Percentiles rank a stretch among this genome's conserved stretches.
Conservation (phyloP, 2,329 filamentous ascomycete genomes). For the Ascochyta lentis region DNA sequence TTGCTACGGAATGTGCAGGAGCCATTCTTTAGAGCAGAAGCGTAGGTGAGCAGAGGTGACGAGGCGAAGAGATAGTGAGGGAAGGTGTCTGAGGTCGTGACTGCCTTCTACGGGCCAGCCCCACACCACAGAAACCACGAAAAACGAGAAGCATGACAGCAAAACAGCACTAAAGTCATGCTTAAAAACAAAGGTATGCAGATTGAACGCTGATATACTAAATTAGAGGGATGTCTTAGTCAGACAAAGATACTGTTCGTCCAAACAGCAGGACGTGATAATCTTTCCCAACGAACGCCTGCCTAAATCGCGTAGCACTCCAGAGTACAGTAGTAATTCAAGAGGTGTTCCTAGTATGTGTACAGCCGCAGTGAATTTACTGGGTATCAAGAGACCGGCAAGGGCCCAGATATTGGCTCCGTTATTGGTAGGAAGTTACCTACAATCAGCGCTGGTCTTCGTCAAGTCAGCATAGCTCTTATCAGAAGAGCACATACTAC, state of each 20-base stretch:
- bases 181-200: not conserved
- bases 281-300: not conserved
- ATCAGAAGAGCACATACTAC: slow-evolving; percentile 45
- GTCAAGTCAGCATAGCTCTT: slow-evolving; percentile 39
- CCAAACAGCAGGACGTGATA: not conserved
- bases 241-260: not conserved
- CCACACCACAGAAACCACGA: not conserved
- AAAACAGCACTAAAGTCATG: not conserved
- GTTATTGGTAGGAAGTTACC: slow-evolving; percentile 95
- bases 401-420: slow-evolving; percentile 36
- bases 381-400: slow-evolving; percentile 21
- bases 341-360: not conserved
- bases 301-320: not conserved
- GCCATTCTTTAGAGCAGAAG: slow-evolving; percentile 29
- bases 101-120: slow-evolving; percentile 6
- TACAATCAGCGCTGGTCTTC: slow-evolving; percentile 84
- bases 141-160: not conserved
- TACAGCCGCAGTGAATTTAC: not conserved
- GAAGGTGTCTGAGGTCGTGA: not conserved
- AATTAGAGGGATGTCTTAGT: not conserved
- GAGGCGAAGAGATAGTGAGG: not conserved
- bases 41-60: not conserved
- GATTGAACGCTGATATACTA: slow-evolving; percentile 1
- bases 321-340: not conserved
- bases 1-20: slow-evolving; percentile 26